Conservation (phyloP, 2,329 filamentous ascomycete genomes). For the Aspergillus sp. region DNA sequence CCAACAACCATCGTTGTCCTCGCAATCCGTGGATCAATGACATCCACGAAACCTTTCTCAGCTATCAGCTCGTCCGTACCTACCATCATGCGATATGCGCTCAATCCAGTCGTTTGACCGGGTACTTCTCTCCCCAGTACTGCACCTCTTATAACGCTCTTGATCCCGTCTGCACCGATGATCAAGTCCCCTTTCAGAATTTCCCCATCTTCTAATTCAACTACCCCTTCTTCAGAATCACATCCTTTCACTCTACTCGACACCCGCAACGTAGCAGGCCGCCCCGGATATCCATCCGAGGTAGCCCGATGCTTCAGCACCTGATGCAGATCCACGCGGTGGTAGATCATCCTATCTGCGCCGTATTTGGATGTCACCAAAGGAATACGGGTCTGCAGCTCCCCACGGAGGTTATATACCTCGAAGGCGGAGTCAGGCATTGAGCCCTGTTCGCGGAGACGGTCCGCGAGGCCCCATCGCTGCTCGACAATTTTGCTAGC, state of each 20-base stretch:
- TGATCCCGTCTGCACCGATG: slow-evolving; percentile 34
- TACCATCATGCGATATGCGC: not conserved
- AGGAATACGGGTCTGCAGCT: slow-evolving; percentile 21
- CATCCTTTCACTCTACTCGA: not conserved
- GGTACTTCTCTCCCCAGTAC: not conserved
- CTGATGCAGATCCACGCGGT: slow-evolving; percentile 29
- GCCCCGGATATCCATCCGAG: not conserved
- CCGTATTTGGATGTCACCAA: slow-evolving; percentile 22
- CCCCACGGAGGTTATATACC: slow-evolving; percentile 26
- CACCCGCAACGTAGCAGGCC: not conserved
- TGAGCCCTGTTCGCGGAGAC: not conserved
- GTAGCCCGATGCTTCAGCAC: slow-evolving; percentile 15
- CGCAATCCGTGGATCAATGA: slow-evolving; percentile 41
- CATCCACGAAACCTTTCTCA: slow-evolving; percentile 24
- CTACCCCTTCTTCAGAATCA: not conserved
- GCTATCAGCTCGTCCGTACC: not conserved
- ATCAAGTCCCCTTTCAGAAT: slow-evolving; percentile 26
- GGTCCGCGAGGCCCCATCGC: slow-evolving; percentile 2
- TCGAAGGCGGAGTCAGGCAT: slow-evolving; percentile 28
- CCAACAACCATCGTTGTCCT: slow-evolving; percentile 52
- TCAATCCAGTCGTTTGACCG: not conserved
- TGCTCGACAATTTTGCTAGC: slow-evolving; percentile 23
- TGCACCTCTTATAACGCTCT: slow-evolving; percentile 5
- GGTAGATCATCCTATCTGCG: slow-evolving; percentile 23
- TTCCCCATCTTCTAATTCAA: slow-evolving; percentile 19